Conservation (phyloP, 192 early-diverging fungal species). For the Podila minutissima region DNA sequence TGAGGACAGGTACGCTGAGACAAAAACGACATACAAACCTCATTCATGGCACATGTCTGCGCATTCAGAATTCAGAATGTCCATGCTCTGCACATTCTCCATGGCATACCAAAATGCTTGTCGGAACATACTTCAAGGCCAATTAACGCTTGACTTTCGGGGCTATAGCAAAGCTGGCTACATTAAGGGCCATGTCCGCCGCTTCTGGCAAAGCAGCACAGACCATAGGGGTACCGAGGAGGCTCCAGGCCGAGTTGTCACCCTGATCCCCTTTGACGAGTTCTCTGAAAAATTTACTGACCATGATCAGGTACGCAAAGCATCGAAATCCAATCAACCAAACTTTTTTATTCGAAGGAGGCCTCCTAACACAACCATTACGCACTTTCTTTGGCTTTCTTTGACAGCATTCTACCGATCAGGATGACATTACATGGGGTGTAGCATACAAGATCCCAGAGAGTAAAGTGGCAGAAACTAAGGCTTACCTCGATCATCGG, state of each 20-base stretch:
- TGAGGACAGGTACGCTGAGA: conserved; percentile 51
- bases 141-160: neutral
- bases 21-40: neutral
- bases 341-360: neutral
- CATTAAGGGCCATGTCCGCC: conserved; percentile 72
- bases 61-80: too few relatives aligned
- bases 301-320: conserved; percentile 56
- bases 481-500: conserved; percentile 82
- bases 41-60: too few relatives aligned
- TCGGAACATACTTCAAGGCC: too few relatives aligned
- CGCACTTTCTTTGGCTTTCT: neutral
- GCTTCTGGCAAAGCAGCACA: conserved; percentile 85
- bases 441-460: conserved; percentile 82
- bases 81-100: too few relatives aligned
- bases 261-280: conserved; percentile 78
- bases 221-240: conserved; percentile 89
- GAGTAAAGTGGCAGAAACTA: conserved; percentile 70
- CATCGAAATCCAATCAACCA: neutral
- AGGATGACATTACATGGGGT: conserved; percentile 78
- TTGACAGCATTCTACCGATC: conserved; percentile 41
- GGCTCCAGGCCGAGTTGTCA: conserved; percentile 87
- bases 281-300: conserved; percentile 60
- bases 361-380: neutral
- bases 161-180: conserved; percentile 61
- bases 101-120: too few relatives aligned